phyloP scores from a whole-genome alignment of 306 rosid genomes.

The Sophora flavescens region DNA sequence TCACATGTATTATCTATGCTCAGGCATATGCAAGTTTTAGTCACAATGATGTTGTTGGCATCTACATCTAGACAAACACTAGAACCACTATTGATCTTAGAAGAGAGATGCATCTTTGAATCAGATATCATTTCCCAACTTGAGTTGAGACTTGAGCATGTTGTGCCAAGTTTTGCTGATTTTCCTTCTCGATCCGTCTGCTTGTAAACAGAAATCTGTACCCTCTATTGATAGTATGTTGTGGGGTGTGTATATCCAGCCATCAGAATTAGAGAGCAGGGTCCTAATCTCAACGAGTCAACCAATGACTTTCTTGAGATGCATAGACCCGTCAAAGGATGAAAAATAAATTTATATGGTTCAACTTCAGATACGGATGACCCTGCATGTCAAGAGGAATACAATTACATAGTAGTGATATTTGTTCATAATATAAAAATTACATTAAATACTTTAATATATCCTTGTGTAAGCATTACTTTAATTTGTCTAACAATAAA shows the following conservation, averaged over 20 bases:
- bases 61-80: constrained; percentile 72
- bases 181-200: constrained; percentile 46
- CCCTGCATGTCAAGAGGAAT: constrained; percentile 55
- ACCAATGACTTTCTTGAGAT: constrained; percentile 47
- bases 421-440: background rate
- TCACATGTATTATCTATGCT: constrained; percentile 58
- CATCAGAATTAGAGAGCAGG: constrained; percentile 67
- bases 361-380: constrained; percentile 52
- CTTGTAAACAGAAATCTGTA: constrained; percentile 75
- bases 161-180: constrained; percentile 55
- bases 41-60: constrained; percentile 59
- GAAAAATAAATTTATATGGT: constrained; percentile 64
- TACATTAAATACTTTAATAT: background rate
- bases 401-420: background rate
- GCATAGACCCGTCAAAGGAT: constrained; percentile 75
- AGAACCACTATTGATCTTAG: constrained; percentile 42
- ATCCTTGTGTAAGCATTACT: background rate
- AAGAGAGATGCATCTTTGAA: constrained; percentile 72
- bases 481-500: background rate
- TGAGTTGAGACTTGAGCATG: constrained; percentile 53
- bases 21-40: constrained; percentile 75
- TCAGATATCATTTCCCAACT: constrained; percentile 73
- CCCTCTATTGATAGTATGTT: constrained; percentile 62
- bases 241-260: constrained; percentile 63
- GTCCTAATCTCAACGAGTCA: constrained; percentile 64